phyloP scores from a whole-genome alignment of 495 filamentous ascomycete species.

The Xylaria intraflava region DNA sequence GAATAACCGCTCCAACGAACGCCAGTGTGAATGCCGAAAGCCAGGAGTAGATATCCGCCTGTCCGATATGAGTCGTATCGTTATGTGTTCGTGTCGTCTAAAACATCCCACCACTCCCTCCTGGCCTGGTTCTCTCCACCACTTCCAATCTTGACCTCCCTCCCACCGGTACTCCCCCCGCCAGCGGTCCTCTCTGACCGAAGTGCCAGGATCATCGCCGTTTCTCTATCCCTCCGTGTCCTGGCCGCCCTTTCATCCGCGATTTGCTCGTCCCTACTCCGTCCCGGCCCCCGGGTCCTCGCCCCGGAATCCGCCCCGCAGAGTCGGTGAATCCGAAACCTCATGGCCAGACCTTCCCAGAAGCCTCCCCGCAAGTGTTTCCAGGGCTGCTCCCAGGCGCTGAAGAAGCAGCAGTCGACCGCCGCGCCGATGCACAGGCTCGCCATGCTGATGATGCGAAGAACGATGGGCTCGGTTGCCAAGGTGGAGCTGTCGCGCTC shows the following conservation, averaged over 20 bases:
- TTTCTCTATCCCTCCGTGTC: constrained; percentile 35
- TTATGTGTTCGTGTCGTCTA: constrained; percentile 18
- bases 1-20: background rate
- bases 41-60: no score
- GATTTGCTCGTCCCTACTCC: constrained; percentile 41
- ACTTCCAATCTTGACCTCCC: background rate
- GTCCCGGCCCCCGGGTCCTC: constrained; percentile 20
- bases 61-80: background rate
- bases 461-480: constrained; percentile 42
- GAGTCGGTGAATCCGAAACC: constrained; percentile 10
- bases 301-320: constrained; percentile 4
- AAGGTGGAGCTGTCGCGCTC: constrained; percentile 8
- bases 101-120: constrained; percentile 34
- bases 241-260: constrained; percentile 40
- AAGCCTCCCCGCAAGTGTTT: constrained; percentile 46
- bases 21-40: no score
- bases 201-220: background rate
- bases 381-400: constrained; percentile 63
- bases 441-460: constrained; percentile 50
- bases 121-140: constrained; percentile 14
- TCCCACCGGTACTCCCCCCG: background rate
- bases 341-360: constrained; percentile 26
- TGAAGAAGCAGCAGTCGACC: constrained; percentile 62
- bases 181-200: background rate
- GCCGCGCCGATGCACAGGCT: constrained; percentile 55